Percentiles rank a stretch among this genome's conserved stretches.
Evolutionary conservation across 2,329 filamentous ascomycete species (phyloP).

Genomic region (Rutstroemia sp.): DNA sequence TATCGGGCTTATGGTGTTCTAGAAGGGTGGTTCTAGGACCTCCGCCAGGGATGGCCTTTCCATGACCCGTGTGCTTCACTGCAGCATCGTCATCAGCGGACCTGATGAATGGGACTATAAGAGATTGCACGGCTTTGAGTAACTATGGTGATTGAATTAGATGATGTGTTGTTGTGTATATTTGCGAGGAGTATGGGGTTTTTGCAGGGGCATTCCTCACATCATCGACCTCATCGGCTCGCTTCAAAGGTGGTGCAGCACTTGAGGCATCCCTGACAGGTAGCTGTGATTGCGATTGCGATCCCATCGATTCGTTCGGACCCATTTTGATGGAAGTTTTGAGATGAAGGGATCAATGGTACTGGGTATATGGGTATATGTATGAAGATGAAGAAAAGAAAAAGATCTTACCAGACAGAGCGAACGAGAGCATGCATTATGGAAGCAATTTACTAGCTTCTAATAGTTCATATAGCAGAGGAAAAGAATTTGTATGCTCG

Average conservation of each 20-base stretch:
- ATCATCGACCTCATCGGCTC: constrained; percentile 40
- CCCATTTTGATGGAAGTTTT: background rate
- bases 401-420: background rate
- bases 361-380: background rate
- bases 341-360: background rate
- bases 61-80: constrained; percentile 45
- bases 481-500: background rate
- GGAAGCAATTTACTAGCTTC: no score
- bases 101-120: constrained; percentile 64
- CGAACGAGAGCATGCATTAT: background rate
- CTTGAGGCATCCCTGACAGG: constrained; percentile 9
- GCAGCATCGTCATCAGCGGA: constrained; percentile 59
- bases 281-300: background rate
- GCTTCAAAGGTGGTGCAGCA: constrained; percentile 19
- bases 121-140: constrained; percentile 55
- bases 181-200: background rate
- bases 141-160: constrained; percentile 42
- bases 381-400: background rate
- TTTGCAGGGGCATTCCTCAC: constrained; percentile 29
- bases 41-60: constrained; percentile 33
- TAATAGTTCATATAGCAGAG: background rate
- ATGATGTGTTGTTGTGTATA: constrained; percentile 4
- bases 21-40: constrained; percentile 51
- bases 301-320: background rate
- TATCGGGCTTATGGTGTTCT: constrained; percentile 51